Evolutionary conservation across 495 filamentous ascomycete genomes (phyloP).

Genomic region (Ascodesmis nigricans): DNA sequence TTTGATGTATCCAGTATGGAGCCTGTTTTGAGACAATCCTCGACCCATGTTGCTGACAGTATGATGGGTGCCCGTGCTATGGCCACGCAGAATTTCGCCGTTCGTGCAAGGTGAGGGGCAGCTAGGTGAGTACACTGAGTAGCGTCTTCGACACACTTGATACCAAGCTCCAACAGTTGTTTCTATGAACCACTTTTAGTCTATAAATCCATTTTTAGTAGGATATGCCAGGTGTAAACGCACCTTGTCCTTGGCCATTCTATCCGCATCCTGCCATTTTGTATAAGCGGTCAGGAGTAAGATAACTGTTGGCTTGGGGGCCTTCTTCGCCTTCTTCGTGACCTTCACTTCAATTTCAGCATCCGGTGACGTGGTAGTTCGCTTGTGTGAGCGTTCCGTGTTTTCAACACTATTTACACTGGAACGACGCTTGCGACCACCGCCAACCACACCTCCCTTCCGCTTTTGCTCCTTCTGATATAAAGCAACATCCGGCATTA

Average conservation of each 20-base stretch:
- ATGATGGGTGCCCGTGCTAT: slow-evolving; percentile 56
- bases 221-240: background rate
- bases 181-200: slow-evolving; percentile 41
- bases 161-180: slow-evolving; percentile 63
- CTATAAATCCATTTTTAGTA: no score
- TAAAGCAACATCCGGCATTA: slow-evolving; percentile 57
- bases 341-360: slow-evolving; percentile 2
- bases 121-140: slow-evolving; percentile 65
- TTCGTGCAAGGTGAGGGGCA: slow-evolving; percentile 66
- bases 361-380: slow-evolving; percentile 22
- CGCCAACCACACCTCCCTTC: slow-evolving; percentile 63
- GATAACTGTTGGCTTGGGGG: slow-evolving; percentile 12
- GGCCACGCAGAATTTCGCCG: slow-evolving; percentile 76
- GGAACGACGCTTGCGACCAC: slow-evolving; percentile 35
- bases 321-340: slow-evolving; percentile 16
- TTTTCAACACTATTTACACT: slow-evolving; percentile 24
- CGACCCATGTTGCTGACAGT: slow-evolving; percentile 55
- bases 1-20: slow-evolving; percentile 35
- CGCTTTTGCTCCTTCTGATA: slow-evolving; percentile 89
- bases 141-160: slow-evolving; percentile 53
- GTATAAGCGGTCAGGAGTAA: slow-evolving; percentile 19
- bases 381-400: slow-evolving; percentile 23
- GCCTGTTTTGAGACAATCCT: slow-evolving; percentile 41
- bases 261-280: slow-evolving; percentile 17
- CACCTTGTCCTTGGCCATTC: background rate